A percentile compares a stretch with the other conserved stretches of the same genome.
These are phyloP conservation scores for Amyloporia xantha DNA, from an alignment of 768 basidiomycete species.

Conservation along the genomic window DNA sequence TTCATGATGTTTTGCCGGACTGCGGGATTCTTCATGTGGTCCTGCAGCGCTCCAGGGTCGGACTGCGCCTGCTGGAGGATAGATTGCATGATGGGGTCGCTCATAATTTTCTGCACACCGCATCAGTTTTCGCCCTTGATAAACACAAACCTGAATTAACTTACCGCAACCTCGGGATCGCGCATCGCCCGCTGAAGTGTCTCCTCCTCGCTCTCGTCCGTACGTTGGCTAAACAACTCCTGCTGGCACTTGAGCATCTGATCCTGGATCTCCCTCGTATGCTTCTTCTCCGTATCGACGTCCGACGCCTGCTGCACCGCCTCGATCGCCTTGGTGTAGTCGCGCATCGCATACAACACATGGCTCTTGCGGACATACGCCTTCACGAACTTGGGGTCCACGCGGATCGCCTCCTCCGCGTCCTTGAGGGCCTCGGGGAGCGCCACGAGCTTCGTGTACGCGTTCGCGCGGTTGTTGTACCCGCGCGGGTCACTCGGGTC, in stretches of 20 bases:
- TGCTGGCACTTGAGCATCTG: slow-evolving; percentile 77
- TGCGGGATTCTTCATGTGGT: slow-evolving; percentile 92
- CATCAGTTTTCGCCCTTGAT: too few species aligned
- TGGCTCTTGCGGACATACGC: slow-evolving; percentile 91
- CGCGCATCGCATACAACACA: slow-evolving; percentile 85
- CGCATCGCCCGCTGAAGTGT: slow-evolving; percentile 92
- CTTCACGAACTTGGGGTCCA: slow-evolving; percentile 89
- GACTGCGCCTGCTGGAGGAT: slow-evolving; percentile 92
- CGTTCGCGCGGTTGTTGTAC: slow-evolving; percentile 98
- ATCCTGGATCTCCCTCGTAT: slow-evolving; percentile 75
- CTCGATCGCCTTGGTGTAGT: slow-evolving; percentile 81
- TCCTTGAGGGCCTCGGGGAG: slow-evolving; percentile 96
- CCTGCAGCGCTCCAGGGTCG: slow-evolving; percentile 83
- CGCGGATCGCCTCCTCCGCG: slow-evolving; percentile 85
- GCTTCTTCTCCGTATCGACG: slow-evolving; percentile 75
- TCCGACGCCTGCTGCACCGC: slow-evolving; percentile 73
- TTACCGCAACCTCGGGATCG: slow-evolving; percentile 90
- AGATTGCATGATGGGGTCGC: slow-evolving; percentile 87
- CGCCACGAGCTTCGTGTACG: slow-evolving; percentile 91
- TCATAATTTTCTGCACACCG: slow-evolving; percentile 63
- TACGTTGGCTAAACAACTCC: slow-evolving; percentile 72
- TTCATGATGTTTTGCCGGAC: slow-evolving; percentile 82
- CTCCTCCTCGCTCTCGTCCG: slow-evolving; percentile 86
- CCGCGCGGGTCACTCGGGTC: slow-evolving; percentile 84
- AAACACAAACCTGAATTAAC: slow-evolving; percentile 25